Conservation (phyloP, 169 alveolate genomes). For the Sarcocystis neurona region DNA sequence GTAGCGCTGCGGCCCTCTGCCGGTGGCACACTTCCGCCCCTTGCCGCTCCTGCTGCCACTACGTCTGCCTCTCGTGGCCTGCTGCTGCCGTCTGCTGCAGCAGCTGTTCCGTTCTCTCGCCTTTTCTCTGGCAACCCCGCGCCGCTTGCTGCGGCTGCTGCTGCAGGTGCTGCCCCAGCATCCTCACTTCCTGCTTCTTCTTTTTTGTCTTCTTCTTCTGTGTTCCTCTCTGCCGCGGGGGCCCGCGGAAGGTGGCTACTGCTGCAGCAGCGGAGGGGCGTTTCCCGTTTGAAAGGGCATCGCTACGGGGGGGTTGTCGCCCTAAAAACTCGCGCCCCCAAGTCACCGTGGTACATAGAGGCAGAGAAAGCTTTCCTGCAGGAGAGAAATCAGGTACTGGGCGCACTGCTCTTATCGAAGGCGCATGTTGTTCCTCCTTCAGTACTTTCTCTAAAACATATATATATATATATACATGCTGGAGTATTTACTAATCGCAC, state of each 20-base stretch:
- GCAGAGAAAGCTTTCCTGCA: slow-evolving; percentile 84
- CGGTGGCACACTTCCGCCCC: no score
- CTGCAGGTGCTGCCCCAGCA: background rate
- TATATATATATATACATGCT: no score
- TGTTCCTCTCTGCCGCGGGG: no score
- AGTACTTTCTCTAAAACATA: no score
- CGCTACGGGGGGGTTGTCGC: slow-evolving; percentile 83
- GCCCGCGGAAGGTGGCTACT: no score
- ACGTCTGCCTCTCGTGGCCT: no score
- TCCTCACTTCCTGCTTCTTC: background rate
- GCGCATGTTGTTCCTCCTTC: no score
- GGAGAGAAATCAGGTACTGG: slow-evolving; percentile 72
- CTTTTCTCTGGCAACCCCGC: background rate
- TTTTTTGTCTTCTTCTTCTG: background rate
- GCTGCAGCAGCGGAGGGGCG: slow-evolving; percentile 60
- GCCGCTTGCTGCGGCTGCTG: background rate
- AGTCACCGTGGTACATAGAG: slow-evolving; percentile 84
- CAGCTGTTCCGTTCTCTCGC: background rate
- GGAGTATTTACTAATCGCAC: no score
- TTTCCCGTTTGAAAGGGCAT: slow-evolving; percentile 79
- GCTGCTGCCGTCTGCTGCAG: no score
- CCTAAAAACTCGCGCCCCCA: slow-evolving; percentile 81
- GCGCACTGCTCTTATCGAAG: no score
- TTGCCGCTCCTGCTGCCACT: no score
- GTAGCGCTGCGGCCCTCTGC: no score